phyloP scores from a whole-genome alignment of 192 early-diverging fungal species.

The Pilobolus umbonatus region DNA sequence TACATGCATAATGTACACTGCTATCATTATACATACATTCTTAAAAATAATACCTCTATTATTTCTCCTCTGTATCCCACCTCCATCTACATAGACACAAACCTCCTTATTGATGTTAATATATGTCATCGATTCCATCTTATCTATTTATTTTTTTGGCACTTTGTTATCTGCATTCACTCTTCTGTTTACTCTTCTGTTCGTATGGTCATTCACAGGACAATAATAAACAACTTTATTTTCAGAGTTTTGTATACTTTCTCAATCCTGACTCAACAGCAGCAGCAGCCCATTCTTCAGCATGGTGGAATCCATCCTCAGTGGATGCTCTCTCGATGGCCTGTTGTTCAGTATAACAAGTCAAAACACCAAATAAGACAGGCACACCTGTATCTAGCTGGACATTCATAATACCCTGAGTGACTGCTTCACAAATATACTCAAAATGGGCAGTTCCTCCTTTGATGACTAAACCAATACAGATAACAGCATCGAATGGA shows the following conservation, averaged over 20 bases:
- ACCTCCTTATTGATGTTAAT: too few species aligned
- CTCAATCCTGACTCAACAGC: slow-evolving; percentile 94
- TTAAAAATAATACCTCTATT: too few species aligned
- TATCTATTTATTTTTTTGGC: too few species aligned
- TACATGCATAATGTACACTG: too few species aligned
- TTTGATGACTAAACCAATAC: slow-evolving; percentile 98
- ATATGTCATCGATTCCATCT: too few species aligned
- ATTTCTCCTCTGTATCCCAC: too few species aligned
- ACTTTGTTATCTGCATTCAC: too few species aligned
- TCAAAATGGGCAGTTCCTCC: slow-evolving; percentile 99
- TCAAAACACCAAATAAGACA: slow-evolving; percentile 94
- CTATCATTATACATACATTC: too few species aligned
- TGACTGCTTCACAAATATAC: slow-evolving; percentile 95
- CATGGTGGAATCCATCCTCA: slow-evolving; percentile 90
- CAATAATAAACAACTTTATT: too few species aligned
- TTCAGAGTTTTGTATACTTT: slow-evolving; percentile 45
- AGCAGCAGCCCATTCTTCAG: slow-evolving; percentile 88
- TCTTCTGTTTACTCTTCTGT: too few species aligned
- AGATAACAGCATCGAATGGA: slow-evolving; percentile 86
- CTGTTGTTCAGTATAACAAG: slow-evolving; percentile 92
- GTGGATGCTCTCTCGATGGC: slow-evolving; percentile 73
- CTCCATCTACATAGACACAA: too few species aligned
- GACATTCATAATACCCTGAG: slow-evolving; percentile 94
- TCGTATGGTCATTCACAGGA: too few species aligned
- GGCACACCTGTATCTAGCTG: slow-evolving; percentile 83